A percentile compares a stretch with the other conserved stretches of the same genome.
Evolutionary conservation across 306 rosid genomes (phyloP).

Genomic region (Albizia julibrissin): DNA sequence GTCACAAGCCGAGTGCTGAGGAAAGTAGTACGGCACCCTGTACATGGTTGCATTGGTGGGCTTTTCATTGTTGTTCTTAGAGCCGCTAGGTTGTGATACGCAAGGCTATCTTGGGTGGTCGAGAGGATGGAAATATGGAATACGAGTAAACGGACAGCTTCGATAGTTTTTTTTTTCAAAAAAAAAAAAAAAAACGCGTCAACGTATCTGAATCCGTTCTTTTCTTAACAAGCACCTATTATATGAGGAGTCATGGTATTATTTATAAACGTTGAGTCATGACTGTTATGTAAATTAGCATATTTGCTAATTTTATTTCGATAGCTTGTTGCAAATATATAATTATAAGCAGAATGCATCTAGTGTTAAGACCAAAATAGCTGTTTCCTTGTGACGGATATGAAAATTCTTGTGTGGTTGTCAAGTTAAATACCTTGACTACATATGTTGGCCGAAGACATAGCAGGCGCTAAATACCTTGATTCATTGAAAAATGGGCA

Average conservation of each 20-base stretch:
- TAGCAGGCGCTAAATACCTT: background rate
- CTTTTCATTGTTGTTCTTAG: background rate
- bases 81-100: background rate
- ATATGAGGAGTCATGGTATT: background rate
- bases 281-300: background rate
- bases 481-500: no score
- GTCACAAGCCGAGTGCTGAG: background rate
- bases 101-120: background rate
- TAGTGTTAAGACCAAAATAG: background rate
- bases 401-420: background rate
- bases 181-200: no score
- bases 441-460: background rate
- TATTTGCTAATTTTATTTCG: background rate
- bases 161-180: background rate
- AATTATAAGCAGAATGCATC: background rate
- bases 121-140: background rate
- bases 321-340: background rate
- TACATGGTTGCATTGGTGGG: constrained; percentile 20
- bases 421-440: background rate
- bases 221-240: background rate
- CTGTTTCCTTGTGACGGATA: background rate
- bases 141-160: background rate
- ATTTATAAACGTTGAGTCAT: background rate
- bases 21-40: constrained; percentile 2
- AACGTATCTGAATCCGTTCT: background rate